Evolutionary conservation across 345 rosid genomes (phyloP), one percentile per base, ranked within the genome.

Genomic region (Mangifera indica): DNA sequence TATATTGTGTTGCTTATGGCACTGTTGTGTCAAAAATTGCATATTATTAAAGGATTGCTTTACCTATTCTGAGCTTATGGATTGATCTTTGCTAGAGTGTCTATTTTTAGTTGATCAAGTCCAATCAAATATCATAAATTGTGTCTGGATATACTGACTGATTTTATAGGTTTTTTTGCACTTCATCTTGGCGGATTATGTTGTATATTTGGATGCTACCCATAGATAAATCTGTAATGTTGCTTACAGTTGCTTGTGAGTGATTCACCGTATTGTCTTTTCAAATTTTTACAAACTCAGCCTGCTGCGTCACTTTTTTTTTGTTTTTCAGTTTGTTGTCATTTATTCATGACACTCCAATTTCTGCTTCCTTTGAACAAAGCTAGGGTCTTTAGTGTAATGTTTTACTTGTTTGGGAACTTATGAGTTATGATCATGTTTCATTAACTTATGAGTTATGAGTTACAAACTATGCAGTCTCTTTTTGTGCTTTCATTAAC

Each of bases 1-100:
- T 67, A 34, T 53, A 32, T 25, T 22, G 12, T 64, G 26, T 40
- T 68, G 21, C 24, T 76, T 55, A 52, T 51, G 22, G 15, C 63
- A 12, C 9, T 71, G 21, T 34, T 67, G 29, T 55, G 24, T 42
- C 32, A 21, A 20, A 48, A 15, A 65, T 26, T 26, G 42, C 44
- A 11, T 63, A 11, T 52, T 51, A 5, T 52, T n/a, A 26, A 26
- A 26, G 12, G 22, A 54, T 75, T 10, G 6, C 22, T 64, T 42
- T 24, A 14, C 6, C 24, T 11, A 42, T 66, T 58, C 13, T 48
- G 67, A 26, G 56, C 67, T 60, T 26, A 34, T 60, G 15, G 13
- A 1, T 29, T 29, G 32, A 29, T 45, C 37, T 45, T 55, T 49
- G 46, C 60, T 53, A 15, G 1, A 17, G 29, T n/a, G 48, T 5